Base-by-base conservation (phyloP, 2,329 filamentous ascomycete genomes). In the Trematosphaeria pertusa region DNA sequence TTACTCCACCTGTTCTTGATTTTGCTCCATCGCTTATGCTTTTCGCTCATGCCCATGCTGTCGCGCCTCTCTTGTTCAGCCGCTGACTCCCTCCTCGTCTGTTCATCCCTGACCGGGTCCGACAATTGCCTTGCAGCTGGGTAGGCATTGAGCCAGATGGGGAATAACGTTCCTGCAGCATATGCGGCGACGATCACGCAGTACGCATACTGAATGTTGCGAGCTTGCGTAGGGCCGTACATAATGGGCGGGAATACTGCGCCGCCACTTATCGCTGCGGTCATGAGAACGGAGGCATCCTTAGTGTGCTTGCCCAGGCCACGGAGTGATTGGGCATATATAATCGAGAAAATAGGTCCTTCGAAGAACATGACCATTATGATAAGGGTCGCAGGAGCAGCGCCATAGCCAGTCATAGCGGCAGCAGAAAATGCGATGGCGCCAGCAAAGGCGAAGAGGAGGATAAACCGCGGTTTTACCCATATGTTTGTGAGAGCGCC, bases 281-380 rank as follows among this genome's bases (percentile, higher is more conserved):
- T 81, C 34, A 87, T 65, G 2, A 82, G 55, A 0, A 78, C 76
- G 5, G 78, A 74, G 5, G 79, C 83, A 22, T 79, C 75, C 58
- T 85, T 85, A 12, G 82, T 85, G 58, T 83, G 78, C 11, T 67
- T 72, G 5, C 81, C 83, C 54, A 83, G 74, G 7, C 83, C 83
- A 17, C 83, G 81, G 8, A 87, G 72, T 2, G 75, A 72, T 50
- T 83, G 80, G 10, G 80, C 81, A 54, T 81, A 86, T 43, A 84
- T 80, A 37, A 83, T 77, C 31, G 79, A 75, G 67, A 85, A 86
- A 2, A 81, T 71, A 3, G 83, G 82, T 8, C 81, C 82, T 67
- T 86, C 81, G 54, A 84, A 84, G 52, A 85, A 79, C 61, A 80
- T 83, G 36, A 81, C 58, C 52, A 85, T 69, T 42, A 82, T 70